Base-by-base conservation (phyloP, 2,329 filamentous ascomycete species). In the Nemania serpens region DNA sequence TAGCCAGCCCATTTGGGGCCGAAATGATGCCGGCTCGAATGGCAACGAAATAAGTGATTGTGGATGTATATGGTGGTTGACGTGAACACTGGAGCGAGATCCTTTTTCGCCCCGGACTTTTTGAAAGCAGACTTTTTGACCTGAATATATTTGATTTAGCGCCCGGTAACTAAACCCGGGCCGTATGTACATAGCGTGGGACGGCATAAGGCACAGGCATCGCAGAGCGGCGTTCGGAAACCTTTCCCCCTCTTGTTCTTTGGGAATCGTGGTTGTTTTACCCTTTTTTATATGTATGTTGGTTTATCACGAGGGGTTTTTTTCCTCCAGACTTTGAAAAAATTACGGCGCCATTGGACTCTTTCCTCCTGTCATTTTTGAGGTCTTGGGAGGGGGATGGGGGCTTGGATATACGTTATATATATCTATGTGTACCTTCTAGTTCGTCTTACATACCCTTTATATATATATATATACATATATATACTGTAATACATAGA, bases 51-150 rank as follows among this genome's bases (percentile, higher is more conserved):
- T 84, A 57, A 83, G 79, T 58, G 75, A 79, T 37, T 85, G 83
- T 56, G 82, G 80, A 9, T 85, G 83, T 64, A 75, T 83, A 65
- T 85, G 82, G 82, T 83, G 78, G 74, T 73, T 79, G 49, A 78
- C 75, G 55, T 84, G 67, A 77, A 65, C 50, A 45, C 39, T 39
- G 51, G 57, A 15, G 20, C 20, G 15, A 34, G n/a, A 15, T 51
- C 13, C 2, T 39, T 53, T 25, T 59, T 59, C 25, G 22, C 34
- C 18, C 34, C 18, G 22, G 7, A 34, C 41, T 34, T 43, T 53
- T 46, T 15, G 25, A 12, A 10, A 4, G 36, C 15, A 33, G 25
- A 29, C 25, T 7, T 29, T 29, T 29, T 29, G 25, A 29, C 48
- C 22, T 48, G 13, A n/a, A 55, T 39, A 50, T 50, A 58, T 58